These are phyloP conservation scores for Paragyromitra xinjiangensis DNA, from an alignment of 495 filamentous ascomycete species.

Conservation along the genomic window DNA sequence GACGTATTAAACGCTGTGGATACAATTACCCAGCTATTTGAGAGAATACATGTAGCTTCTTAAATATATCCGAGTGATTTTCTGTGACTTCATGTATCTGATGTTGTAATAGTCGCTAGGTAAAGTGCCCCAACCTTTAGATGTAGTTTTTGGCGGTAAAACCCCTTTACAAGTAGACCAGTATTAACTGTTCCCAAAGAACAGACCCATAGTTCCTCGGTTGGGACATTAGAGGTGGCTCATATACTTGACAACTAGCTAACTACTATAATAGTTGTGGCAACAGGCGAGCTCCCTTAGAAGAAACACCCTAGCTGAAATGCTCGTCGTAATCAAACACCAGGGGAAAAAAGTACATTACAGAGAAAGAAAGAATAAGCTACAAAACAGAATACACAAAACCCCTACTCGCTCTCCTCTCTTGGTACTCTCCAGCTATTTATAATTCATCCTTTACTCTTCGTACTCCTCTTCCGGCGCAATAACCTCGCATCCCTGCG, in stretches of 20 bases:
- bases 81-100: too few relatives aligned
- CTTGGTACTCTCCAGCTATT: neutral
- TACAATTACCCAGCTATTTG: too few relatives aligned
- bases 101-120: too few relatives aligned
- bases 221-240: too few relatives aligned
- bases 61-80: too few relatives aligned
- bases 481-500: constrained; percentile 72
- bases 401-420: neutral
- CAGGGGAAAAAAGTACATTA: neutral
- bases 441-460: neutral
- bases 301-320: constrained; percentile 1
- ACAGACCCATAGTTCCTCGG: too few relatives aligned
- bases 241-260: neutral
- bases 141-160: too few relatives aligned
- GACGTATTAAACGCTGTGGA: too few relatives aligned
- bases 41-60: too few relatives aligned
- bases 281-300: neutral
- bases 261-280: constrained; percentile 2
- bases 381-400: constrained; percentile 7
- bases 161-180: too few relatives aligned
- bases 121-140: too few relatives aligned
- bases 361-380: constrained; percentile 10
- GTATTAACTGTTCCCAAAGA: too few relatives aligned
- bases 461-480: constrained; percentile 29
- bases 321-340: constrained; percentile 15